phyloP scores from a whole-genome alignment of 2,329 filamentous ascomycete species.

The Apiospora rasikravindrae region DNA sequence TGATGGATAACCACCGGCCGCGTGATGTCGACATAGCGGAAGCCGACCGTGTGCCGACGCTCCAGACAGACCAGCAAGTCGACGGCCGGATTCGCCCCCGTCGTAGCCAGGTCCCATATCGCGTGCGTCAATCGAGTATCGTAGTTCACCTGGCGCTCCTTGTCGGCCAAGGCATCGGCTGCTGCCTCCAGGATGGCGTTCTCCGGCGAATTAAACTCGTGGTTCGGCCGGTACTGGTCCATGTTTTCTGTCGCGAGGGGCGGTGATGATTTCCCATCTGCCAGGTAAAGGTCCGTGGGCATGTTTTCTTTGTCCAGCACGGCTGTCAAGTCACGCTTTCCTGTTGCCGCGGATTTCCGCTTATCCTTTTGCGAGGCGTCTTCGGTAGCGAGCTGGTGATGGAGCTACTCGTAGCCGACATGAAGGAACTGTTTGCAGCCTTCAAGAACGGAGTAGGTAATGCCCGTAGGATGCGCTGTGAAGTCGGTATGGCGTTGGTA shows the following conservation, averaged over 20 bases:
- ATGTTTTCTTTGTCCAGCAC: conserved; percentile 58
- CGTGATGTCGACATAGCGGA: conserved; percentile 95
- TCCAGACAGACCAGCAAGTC: conserved; percentile 93
- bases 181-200: conserved; percentile 54
- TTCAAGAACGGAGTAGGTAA: conserved; percentile 90
- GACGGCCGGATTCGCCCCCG: conserved; percentile 89
- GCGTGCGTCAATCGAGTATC: conserved; percentile 87
- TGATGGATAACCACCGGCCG: conserved; percentile 92
- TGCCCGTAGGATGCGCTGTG: conserved; percentile 87
- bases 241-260: conserved; percentile 51
- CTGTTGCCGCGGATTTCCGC: conserved; percentile 55
- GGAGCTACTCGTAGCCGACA: conserved; percentile 87
- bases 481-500: conserved; percentile 85
- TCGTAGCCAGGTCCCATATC: conserved; percentile 93
- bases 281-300: conserved; percentile 24
- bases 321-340: conserved; percentile 42
- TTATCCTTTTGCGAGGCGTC: conserved; percentile 63
- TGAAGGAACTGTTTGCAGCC: conserved; percentile 93
- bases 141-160: conserved; percentile 76
- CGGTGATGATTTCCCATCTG: conserved; percentile 18
- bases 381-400: conserved; percentile 80
- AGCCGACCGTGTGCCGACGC: conserved; percentile 87
- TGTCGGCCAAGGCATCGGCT: conserved; percentile 67
- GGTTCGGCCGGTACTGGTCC: conserved; percentile 49
- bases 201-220: conserved; percentile 33